Conservation (phyloP, 2,329 filamentous ascomycete species). For the Zymoseptoria brevis region DNA sequence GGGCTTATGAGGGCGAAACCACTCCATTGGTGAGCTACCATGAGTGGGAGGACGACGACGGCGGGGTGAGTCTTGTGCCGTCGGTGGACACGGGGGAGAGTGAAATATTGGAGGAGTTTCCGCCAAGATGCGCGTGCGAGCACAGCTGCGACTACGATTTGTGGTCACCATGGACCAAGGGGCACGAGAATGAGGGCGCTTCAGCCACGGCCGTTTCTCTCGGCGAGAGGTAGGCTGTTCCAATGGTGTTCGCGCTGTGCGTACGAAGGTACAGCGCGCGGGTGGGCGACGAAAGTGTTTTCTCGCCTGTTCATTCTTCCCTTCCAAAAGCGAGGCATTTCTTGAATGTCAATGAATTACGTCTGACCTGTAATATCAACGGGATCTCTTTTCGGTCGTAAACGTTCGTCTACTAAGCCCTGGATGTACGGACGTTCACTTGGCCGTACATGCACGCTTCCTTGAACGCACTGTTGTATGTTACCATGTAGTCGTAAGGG, state of each 20-base stretch:
- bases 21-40: constrained; percentile 11
- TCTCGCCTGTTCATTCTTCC: too few relatives aligned
- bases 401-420: too few relatives aligned
- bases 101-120: not conserved
- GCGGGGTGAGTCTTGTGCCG: constrained; percentile 10
- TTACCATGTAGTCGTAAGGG: too few relatives aligned
- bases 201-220: not conserved
- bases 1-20: constrained; percentile 1
- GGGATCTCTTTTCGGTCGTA: too few relatives aligned
- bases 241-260: not conserved
- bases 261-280: not conserved
- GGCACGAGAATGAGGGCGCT: not conserved
- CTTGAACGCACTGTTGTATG: too few relatives aligned
- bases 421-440: too few relatives aligned
- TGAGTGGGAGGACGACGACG: constrained; percentile 11
- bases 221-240: too few relatives aligned
- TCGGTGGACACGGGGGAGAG: not conserved
- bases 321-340: too few relatives aligned
- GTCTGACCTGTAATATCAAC: too few relatives aligned
- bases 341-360: too few relatives aligned
- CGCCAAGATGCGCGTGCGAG: not conserved
- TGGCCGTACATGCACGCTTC: too few relatives aligned
- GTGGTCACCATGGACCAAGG: not conserved
- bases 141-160: not conserved
- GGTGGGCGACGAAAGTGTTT: too few relatives aligned